Base-by-base conservation (phyloP, 2,329 filamentous ascomycete species). In the Hypocrella siamensis region DNA sequence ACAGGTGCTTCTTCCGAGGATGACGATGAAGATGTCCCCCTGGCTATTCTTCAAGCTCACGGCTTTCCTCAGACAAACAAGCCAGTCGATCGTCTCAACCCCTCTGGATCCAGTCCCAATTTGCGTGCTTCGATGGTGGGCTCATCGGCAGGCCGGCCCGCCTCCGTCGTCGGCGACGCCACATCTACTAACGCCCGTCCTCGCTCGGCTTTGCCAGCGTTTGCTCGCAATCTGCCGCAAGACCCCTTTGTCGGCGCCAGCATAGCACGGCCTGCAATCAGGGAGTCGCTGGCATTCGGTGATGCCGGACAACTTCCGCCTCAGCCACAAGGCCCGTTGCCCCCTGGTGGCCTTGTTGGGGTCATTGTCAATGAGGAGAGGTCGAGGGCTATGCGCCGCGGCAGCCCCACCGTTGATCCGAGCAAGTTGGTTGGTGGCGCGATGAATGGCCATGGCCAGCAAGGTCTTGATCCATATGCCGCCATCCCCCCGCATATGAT, bases 281-380 rank as follows among this genome's bases (percentile, higher is more conserved):
- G 85, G 21, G 84, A 93, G 52, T 79, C 81, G 4, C 61, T 92
- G 25, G 66, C 75, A 4, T 70, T 88, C 38, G 69, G 72, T 31
- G 35, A 71, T 26, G 73, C 73, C 17, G 49, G 59, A 15, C 43
- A 55, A 35, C 44, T 48, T 30, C 46, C 57, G 26, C 47, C 58
- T 48, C 48, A 47, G 29, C 46, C 57, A 28, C 47, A 57, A 48
- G 39, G 35, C 4, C 41, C 54, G 17, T 47, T 65, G 5, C 78
- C 78, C 12, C 78, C 79, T 1, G 83, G 81, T 26, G 85, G 85
- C 9, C 64, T 93, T 9, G 79, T 93, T 15, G 84, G 84, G 8
- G 82, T 93, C 7, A 93, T 93, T 54, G 82, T 82, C 21, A 79
- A 63, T 32, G 84, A 93, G 54, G 84, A 93, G 52, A 70, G 82